phyloP scores from a whole-genome alignment of 1,284 basidiomycete species.

The Microbotryum violaceum region DNA sequence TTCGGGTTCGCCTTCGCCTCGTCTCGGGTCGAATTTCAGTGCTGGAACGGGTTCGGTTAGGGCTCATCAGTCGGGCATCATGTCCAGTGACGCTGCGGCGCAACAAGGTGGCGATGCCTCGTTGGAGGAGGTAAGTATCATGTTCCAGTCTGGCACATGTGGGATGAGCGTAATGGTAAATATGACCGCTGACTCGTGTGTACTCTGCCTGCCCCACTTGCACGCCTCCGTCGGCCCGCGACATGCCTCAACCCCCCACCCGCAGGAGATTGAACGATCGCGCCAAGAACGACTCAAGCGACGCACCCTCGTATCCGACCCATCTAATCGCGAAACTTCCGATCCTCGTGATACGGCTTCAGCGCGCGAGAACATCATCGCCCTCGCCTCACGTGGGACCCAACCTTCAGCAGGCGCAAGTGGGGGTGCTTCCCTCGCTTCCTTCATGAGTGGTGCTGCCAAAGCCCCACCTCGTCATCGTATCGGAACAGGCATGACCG shows the following conservation, averaged over 20 bases:
- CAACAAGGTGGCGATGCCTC: not conserved
- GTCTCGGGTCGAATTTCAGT: too few species aligned
- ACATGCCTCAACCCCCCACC: conserved; percentile 2
- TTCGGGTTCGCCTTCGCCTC: too few species aligned
- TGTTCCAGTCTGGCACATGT: not conserved
- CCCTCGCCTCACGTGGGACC: conserved; percentile 10
- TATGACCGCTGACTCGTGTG: too few species aligned
- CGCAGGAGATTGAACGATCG: not conserved
- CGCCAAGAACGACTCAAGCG: not conserved
- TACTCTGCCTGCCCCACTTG: too few species aligned
- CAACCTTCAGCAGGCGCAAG: not conserved
- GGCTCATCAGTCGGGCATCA: too few species aligned
- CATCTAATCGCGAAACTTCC: not conserved
- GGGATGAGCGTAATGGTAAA: too few species aligned
- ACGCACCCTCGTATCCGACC: not conserved
- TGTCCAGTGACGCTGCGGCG: too few species aligned
- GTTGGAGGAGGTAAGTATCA: not conserved
- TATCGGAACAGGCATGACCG: conserved; percentile 18
- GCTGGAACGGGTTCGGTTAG: too few species aligned
- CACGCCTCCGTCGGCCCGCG: not conserved
- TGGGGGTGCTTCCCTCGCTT: conserved; percentile 17
- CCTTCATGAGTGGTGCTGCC: conserved; percentile 27
- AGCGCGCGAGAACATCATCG: conserved; percentile 21
- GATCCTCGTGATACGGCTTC: conserved; percentile 22
- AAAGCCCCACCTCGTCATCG: conserved; percentile 14